These are phyloP conservation scores for Pythium graminicola DNA, from an alignment of 352 stramenopile genomes.

Conservation along the genomic window DNA sequence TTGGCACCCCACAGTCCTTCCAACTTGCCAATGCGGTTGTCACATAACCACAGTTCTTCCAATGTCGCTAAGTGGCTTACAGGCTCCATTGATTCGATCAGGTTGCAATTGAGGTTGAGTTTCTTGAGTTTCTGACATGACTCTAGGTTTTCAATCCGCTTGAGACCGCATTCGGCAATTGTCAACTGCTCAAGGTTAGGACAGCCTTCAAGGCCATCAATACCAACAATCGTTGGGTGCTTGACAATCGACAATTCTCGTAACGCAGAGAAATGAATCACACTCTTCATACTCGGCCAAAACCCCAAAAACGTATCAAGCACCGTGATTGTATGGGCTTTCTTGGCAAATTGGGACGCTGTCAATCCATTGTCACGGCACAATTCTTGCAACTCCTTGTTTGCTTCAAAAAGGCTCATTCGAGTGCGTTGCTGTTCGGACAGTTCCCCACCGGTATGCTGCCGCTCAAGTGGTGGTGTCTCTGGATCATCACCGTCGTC, in stretches of 20 bases:
- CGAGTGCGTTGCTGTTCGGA: slow-evolving; percentile 29
- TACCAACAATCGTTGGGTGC: slow-evolving; percentile 48
- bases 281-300: slow-evolving; percentile 60
- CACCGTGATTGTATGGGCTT: slow-evolving; percentile 27
- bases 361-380: slow-evolving; percentile 64
- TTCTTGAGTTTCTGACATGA: slow-evolving; percentile 42
- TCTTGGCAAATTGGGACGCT: slow-evolving; percentile 45
- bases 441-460: slow-evolving; percentile 15
- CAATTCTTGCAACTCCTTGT: slow-evolving; percentile 48
- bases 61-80: slow-evolving; percentile 51
- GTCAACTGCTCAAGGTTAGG: slow-evolving; percentile 51
- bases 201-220: slow-evolving; percentile 53
- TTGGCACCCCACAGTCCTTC: slow-evolving; percentile 44
- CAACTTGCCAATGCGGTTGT: slow-evolving; percentile 64
- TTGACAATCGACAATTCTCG: slow-evolving; percentile 70
- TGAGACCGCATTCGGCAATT: slow-evolving; percentile 60
- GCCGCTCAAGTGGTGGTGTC: slow-evolving; percentile 3
- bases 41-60: slow-evolving; percentile 75
- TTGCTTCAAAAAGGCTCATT: slow-evolving; percentile 34
- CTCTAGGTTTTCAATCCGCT: slow-evolving; percentile 36
- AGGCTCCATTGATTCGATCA: slow-evolving; percentile 44
- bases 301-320: slow-evolving; percentile 79
- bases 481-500: too few species aligned
- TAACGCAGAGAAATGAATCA: slow-evolving; percentile 56
- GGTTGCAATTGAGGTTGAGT: slow-evolving; percentile 74